Base-by-base conservation (phyloP, 768 basidiomycete species). In the Russula earlei region DNA sequence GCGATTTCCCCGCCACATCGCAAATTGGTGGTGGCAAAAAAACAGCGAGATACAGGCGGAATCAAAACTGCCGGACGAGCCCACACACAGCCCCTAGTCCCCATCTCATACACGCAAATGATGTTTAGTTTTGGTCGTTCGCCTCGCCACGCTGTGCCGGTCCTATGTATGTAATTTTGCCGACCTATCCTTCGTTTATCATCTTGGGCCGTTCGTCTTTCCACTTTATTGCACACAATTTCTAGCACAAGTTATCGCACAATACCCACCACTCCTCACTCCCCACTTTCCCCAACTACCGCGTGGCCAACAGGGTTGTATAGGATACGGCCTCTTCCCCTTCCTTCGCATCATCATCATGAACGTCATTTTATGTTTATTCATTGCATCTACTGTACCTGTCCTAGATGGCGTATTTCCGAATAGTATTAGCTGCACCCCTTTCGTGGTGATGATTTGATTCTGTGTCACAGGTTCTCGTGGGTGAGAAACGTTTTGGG, bases 341-440 rank as follows among this genome's bases (percentile, higher is more conserved):
- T 8, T 22, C 48, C 11, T 14, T 22, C 8, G 19, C 49, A 44
- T 44, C 34, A 49, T 53, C 27, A 37, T 50, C 52, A 49, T 19
- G 17, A 53, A 46, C 38, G 52, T 48, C 52, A 49, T 49, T 49
- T 49, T 58, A 58, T 58, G 57, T 58, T 58, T 58, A 58, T 58
- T 58, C 57, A 37, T 33, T 33, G 57, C 36, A 49, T 41, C 5
- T 49, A 58, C 52, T 54, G 41, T 54, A 38, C 52, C 46, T 58
- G 48, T 44, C 49, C 41, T 58, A 58, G 52, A 58, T 54, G 52
- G 57, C 47, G 52, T 54, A 58, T 54, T 58, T 14, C 27, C 44
- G 48, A 40, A 58, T 58, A 58, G 54, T 58, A 24, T 22, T 37
- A 53, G 34, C 31, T 43, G 49, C n/a, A 43, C 19, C 22, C 36